These are phyloP conservation scores for Alternaria alternata DNA, from an alignment of 2,329 filamentous ascomycete species.

Conservation along the genomic window DNA sequence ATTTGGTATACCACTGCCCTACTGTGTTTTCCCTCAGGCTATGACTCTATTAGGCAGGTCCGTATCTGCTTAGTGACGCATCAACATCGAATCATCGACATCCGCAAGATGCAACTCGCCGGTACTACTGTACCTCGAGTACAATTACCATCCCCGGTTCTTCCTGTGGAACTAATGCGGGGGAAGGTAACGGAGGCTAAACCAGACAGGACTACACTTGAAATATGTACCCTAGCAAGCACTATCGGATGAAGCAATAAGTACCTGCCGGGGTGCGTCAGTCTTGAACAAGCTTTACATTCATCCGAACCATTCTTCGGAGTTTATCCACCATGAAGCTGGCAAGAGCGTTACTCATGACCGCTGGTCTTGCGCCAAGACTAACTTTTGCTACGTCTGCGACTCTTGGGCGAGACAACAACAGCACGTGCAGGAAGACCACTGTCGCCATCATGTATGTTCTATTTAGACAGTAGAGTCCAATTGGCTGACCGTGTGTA, in stretches of 20 bases:
- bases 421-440: conserved; percentile 43
- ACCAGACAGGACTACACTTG: background rate
- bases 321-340: conserved; percentile 8
- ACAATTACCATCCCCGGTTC: background rate
- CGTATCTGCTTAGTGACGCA: conserved; percentile 4
- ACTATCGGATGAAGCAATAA: conserved; percentile 1
- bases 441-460: conserved; percentile 45
- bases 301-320: background rate
- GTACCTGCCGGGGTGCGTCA: background rate
- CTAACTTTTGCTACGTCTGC: conserved; percentile 26
- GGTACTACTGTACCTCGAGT: background rate
- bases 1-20: background rate
- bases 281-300: background rate
- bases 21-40: background rate
- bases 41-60: background rate
- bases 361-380: conserved; percentile 12
- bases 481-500: conserved; percentile 19
- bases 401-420: conserved; percentile 16
- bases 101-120: background rate
- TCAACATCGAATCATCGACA: background rate
- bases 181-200: background rate
- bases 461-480: accelerated
- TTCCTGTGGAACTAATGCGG: conserved; percentile 6
- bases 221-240: background rate
- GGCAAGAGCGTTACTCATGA: conserved; percentile 8